These are phyloP conservation scores for Lenzites betulinus DNA, from an alignment of 768 basidiomycete species.

Conservation along the genomic window DNA sequence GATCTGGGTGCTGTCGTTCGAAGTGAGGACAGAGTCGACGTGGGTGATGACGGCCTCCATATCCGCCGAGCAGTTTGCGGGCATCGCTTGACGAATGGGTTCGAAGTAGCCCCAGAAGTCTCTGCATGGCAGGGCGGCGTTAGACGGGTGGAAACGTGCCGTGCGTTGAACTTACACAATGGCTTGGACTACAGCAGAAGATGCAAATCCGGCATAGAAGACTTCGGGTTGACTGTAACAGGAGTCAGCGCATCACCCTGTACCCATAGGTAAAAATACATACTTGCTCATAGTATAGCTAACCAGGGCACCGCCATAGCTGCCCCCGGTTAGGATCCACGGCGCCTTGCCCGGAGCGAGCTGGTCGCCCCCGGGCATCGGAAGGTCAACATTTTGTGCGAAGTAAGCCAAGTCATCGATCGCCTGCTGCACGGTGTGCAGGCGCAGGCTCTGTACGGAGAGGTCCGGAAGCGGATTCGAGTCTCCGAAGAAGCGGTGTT, in stretches of 20 bases:
- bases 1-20: slow-evolving; percentile 46
- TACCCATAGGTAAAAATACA: slow-evolving; percentile 15
- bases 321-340: slow-evolving; percentile 42
- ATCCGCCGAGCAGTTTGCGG: slow-evolving; percentile 69
- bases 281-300: slow-evolving; percentile 69
- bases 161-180: slow-evolving; percentile 34
- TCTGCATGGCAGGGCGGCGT: background rate
- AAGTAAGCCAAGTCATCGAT: slow-evolving; percentile 72
- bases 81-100: slow-evolving; percentile 64
- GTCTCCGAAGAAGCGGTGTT: slow-evolving; percentile 72
- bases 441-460: slow-evolving; percentile 51
- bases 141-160: background rate
- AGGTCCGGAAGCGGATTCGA: slow-evolving; percentile 68
- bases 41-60: slow-evolving; percentile 58
- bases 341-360: slow-evolving; percentile 51
- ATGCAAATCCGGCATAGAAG: slow-evolving; percentile 62
- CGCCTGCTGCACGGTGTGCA: slow-evolving; percentile 70
- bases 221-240: slow-evolving; percentile 49
- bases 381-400: slow-evolving; percentile 60
- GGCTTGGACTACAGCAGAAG: slow-evolving; percentile 62
- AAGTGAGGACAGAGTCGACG: slow-evolving; percentile 53
- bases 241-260: background rate
- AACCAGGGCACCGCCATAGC: slow-evolving; percentile 43
- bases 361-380: slow-evolving; percentile 63
- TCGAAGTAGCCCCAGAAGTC: slow-evolving; percentile 72